Percentiles rank a stretch among this genome's conserved stretches.
Evolutionary conservation across 2,329 filamentous ascomycete genomes (phyloP).

Genomic region (Penicillium digitatum): DNA sequence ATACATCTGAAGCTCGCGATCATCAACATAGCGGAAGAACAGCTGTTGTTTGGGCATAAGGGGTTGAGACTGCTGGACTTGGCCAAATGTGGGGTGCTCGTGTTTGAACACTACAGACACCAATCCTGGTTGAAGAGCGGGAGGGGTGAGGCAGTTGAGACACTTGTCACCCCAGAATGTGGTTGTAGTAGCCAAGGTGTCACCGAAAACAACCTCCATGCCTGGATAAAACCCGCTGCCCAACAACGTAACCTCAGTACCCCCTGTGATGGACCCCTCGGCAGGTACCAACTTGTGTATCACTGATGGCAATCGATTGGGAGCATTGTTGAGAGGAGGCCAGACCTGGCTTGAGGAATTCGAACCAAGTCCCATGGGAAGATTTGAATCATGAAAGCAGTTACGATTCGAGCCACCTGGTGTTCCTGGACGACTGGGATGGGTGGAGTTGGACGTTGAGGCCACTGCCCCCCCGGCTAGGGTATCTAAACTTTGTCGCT

Average conservation of each 20-base stretch:
- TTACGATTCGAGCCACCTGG: constrained; percentile 51
- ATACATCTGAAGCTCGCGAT: constrained; percentile 48
- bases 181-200: constrained; percentile 64
- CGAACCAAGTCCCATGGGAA: constrained; percentile 36
- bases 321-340: constrained; percentile 50
- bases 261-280: constrained; percentile 76
- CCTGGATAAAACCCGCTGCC: constrained; percentile 75
- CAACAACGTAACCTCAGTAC: constrained; percentile 80
- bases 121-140: constrained; percentile 61
- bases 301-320: constrained; percentile 54
- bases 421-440: constrained; percentile 73
- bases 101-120: constrained; percentile 69
- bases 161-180: constrained; percentile 77
- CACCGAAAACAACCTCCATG: constrained; percentile 81
- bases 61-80: constrained; percentile 42
- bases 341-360: constrained; percentile 51
- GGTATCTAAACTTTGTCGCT: constrained; percentile 63
- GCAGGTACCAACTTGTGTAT: constrained; percentile 81
- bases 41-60: constrained; percentile 49
- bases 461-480: constrained; percentile 62
- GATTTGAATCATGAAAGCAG: constrained; percentile 39
- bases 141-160: constrained; percentile 74
- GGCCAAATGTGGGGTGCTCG: constrained; percentile 48
- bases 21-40: constrained; percentile 65
- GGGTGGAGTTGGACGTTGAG: constrained; percentile 67